These are phyloP conservation scores for Anethum foeniculum DNA, from an alignment of 140 eudicot genomes.

Conservation along the genomic window DNA sequence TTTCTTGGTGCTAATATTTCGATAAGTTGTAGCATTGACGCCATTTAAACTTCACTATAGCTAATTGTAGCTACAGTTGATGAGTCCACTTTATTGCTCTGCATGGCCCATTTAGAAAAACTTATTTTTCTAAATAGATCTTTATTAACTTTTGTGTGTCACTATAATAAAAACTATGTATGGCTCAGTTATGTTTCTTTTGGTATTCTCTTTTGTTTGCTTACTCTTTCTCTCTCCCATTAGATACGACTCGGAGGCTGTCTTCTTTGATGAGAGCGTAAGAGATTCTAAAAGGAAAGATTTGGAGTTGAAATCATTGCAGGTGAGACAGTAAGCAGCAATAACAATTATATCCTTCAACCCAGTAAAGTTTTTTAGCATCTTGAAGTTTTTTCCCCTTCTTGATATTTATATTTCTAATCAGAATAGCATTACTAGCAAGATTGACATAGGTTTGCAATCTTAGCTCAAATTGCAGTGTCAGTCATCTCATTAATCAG, in stretches of 20 bases:
- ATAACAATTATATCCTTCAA: not conserved
- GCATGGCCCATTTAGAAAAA: not conserved
- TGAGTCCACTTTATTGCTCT: not conserved
- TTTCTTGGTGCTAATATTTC: not conserved
- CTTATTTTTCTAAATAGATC: not conserved
- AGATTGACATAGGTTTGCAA: not conserved
- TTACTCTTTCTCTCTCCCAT: not conserved
- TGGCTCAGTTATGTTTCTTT: not conserved
- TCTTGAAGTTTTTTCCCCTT: not conserved
- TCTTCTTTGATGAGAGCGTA: slow-evolving; percentile 36
- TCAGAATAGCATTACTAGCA: not conserved
- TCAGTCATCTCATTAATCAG: not conserved
- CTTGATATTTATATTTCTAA: not conserved
- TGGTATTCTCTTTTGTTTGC: not conserved
- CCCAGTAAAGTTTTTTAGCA: not conserved
- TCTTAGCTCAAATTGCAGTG: not conserved
- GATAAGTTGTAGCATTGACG: not conserved
- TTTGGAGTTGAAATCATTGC: slow-evolving; percentile 26
- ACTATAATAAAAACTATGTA: not conserved
- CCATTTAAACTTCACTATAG: not conserved
- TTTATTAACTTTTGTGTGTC: not conserved
- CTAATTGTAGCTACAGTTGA: not conserved
- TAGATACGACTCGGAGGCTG: slow-evolving; percentile 37
- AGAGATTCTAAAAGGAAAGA: slow-evolving; percentile 30
- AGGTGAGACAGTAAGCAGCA: slow-evolving; percentile 13